A percentile compares a stretch with the other conserved stretches of the same genome.
Conservation (phyloP, 345 rosid genomes). For the Alliaria petiolata region DNA sequence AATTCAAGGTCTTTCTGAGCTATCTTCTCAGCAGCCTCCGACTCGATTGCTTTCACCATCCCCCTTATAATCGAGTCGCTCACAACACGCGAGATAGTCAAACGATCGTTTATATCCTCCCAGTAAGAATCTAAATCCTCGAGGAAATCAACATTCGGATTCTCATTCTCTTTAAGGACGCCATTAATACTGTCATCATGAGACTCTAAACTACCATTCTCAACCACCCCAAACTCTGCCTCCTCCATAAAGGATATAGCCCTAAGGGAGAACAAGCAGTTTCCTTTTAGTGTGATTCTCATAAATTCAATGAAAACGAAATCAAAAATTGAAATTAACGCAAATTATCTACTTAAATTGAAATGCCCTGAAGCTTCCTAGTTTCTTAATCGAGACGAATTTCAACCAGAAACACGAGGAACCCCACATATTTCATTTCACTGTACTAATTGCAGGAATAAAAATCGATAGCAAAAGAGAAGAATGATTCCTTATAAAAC, state of each 20-base stretch:
- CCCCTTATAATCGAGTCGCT: constrained; percentile 74
- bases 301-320: background rate
- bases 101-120: constrained; percentile 53
- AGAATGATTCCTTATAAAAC: background rate
- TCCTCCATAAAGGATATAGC: constrained; percentile 17
- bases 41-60: constrained; percentile 58
- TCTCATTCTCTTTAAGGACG: constrained; percentile 44
- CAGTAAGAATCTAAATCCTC: constrained; percentile 58
- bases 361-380: background rate
- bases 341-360: background rate
- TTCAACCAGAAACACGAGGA: background rate
- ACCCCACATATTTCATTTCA: background rate
- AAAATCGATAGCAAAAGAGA: background rate
- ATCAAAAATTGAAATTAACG: background rate
- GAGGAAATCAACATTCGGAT: constrained; percentile 40
- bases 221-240: constrained; percentile 25
- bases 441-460: background rate
- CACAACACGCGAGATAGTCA: constrained; percentile 74
- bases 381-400: constrained; percentile 12
- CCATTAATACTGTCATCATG: constrained; percentile 11
- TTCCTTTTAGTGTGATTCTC: background rate
- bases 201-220: constrained; percentile 26
- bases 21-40: constrained; percentile 63
- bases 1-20: constrained; percentile 63
- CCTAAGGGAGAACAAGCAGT: background rate